Percentiles rank a stretch among this genome's conserved stretches.
Evolutionary conservation across 345 rosid species (phyloP).

Genomic region (Ceriops tagal): DNA sequence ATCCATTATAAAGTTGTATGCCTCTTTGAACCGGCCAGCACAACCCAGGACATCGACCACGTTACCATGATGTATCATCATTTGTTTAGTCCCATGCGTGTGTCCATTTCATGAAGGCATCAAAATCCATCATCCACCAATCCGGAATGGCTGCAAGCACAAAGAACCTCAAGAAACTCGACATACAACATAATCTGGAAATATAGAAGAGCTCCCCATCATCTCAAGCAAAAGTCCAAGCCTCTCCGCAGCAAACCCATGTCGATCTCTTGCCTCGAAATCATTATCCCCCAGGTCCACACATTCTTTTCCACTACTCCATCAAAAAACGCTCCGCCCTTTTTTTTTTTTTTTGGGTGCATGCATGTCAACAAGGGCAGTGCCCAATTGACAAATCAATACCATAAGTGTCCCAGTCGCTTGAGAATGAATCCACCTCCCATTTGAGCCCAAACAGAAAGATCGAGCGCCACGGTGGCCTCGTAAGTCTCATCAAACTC

Average conservation of each 20-base stretch:
- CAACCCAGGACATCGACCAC: conserved; percentile 74
- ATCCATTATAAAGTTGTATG: conserved; percentile 43
- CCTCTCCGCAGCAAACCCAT: conserved; percentile 61
- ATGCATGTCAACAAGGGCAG: conserved; percentile 80
- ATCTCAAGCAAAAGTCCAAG: conserved; percentile 47
- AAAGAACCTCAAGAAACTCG: conserved; percentile 67
- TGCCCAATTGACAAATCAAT: conserved; percentile 57
- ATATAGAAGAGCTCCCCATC: conserved; percentile 37
- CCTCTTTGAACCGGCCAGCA: conserved; percentile 64
- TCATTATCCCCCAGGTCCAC: conserved; percentile 96
- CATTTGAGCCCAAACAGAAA: conserved; percentile 46
- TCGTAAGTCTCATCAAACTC: conserved; percentile 52
- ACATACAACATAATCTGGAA: conserved; percentile 61
- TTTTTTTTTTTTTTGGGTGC: conserved; percentile 23
- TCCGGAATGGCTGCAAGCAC: conserved; percentile 76
- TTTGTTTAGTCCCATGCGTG: conserved; percentile 58
- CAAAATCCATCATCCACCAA: conserved; percentile 66
- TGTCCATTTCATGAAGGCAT: conserved; percentile 44
- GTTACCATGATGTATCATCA: conserved; percentile 63
- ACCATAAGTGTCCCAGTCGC: conserved; percentile 48
- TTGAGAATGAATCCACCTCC: conserved; percentile 61
- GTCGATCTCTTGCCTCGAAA: conserved; percentile 63
- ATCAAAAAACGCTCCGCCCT: conserved; percentile 52
- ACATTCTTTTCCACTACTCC: conserved; percentile 56
- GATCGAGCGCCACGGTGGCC: conserved; percentile 67